Evolutionary conservation across 2,329 filamentous ascomycete genomes (phyloP).

Genomic region (Epicoccum sorghinum): DNA sequence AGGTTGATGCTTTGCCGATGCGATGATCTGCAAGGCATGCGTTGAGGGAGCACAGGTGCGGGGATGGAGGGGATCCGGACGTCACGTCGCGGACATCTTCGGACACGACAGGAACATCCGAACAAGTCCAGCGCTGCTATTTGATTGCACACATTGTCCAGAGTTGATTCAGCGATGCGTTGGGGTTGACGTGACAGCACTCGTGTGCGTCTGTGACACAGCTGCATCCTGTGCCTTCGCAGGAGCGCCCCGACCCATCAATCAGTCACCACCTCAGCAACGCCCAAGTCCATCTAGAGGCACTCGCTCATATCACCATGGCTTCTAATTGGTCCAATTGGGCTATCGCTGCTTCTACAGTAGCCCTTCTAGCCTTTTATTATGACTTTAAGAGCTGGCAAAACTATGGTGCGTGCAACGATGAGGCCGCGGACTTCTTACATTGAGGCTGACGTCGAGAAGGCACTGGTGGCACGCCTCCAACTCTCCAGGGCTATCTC

Average conservation of each 20-base stretch:
- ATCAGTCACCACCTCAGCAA: background rate
- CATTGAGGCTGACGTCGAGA: slow-evolving; percentile 9
- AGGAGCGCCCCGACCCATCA: background rate
- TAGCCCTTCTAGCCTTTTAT: slow-evolving; percentile 23
- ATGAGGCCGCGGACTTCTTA: background rate
- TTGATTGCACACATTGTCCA: background rate
- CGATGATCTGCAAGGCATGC: background rate
- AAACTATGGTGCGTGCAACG: slow-evolving; percentile 19
- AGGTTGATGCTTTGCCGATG: background rate
- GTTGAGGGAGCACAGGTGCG: slow-evolving; percentile 1
- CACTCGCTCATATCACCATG: background rate
- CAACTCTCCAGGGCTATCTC: slow-evolving; percentile 37
- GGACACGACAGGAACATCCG: background rate
- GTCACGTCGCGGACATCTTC: background rate
- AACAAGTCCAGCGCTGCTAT: background rate
- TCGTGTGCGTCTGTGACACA: background rate
- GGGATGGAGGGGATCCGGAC: slow-evolving; percentile 15
- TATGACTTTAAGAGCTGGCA: slow-evolving; percentile 36
- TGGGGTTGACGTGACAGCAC: slow-evolving; percentile 7
- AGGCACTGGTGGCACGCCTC: slow-evolving; percentile 43
- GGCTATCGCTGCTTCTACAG: slow-evolving; percentile 18
- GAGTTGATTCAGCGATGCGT: too few relatives aligned
- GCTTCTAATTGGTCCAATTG: background rate
- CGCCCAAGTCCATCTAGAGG: background rate
- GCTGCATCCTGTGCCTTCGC: background rate